Evolutionary conservation across 805 yeast genomes (phyloP), one percentile per base, ranked within the genome.

Genomic region (Debaryomyces maramus): DNA sequence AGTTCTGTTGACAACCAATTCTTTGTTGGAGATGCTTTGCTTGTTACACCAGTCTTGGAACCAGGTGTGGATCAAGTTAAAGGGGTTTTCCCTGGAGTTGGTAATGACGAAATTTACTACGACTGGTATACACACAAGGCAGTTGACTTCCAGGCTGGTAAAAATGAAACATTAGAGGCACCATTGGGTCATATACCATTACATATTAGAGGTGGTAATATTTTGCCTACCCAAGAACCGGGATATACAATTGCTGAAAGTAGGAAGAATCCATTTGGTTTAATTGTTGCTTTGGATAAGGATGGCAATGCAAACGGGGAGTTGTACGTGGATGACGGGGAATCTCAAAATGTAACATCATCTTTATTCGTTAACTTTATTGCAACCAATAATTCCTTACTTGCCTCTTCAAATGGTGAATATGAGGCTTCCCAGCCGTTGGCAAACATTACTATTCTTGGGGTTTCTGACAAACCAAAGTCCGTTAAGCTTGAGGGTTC

Each of bases 101-200:
- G 47, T n/a, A 38, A 17, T 6, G 36, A 43, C 19, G 60, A 51
- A 29, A 48, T 55, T 15, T 56, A 56, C 40, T 56, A 56, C 39
- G 60, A 56, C 41, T 56, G 55, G 57, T 55, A 55, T 44, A 50
- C 59, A 4, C 38, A 37, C 15, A 42, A 48, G 20, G 36, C 41
- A 16, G 47, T 39, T 23, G 37, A 50, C 34, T 51, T 48, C 38
- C 39, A 38, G 14, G 46, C 34, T 13, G 59, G 55, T 5, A 44
- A 39, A 30, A 55, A 55, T 36, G 56, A 50, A 36, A 48, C 60
- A 11, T 38, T 55, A 31, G 48, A 45, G 22, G 58, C 60, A 10
- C 60, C 60, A 19, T 43, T 56, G 30, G 60, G 58, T 7, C 55
- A 53, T 33, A 56, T 56, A 32, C 60, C 60, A 15, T 39, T 56